These are phyloP conservation scores for Paracorniculantispora psalliotae DNA, from an alignment of 2,329 filamentous ascomycete genomes.

Conservation along the genomic window DNA sequence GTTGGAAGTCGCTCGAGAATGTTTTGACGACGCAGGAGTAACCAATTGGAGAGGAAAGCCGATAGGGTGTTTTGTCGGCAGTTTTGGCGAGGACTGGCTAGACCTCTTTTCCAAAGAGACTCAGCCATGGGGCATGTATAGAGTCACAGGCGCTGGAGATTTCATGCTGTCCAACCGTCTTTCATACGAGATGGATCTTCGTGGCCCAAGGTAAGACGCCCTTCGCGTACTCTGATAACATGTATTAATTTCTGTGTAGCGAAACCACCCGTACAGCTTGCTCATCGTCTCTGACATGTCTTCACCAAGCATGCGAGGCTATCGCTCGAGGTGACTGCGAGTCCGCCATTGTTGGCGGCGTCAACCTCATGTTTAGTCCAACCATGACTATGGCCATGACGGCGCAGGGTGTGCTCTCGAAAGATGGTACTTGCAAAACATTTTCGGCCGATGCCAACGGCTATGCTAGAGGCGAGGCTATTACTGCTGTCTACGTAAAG, in stretches of 20 bases:
- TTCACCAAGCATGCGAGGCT: conserved; percentile 29
- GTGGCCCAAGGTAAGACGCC: conserved; percentile 34
- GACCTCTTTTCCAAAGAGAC: conserved; percentile 23
- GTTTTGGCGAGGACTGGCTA: conserved; percentile 29
- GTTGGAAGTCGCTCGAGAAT: conserved; percentile 32
- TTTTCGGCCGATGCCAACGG: conserved; percentile 40
- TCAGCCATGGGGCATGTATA: conserved; percentile 18
- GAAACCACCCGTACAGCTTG: conserved; percentile 33
- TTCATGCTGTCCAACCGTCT: conserved; percentile 28
- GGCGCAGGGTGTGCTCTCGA: conserved; percentile 23
- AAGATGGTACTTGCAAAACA: conserved; percentile 23
- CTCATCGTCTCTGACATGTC: conserved; percentile 25
- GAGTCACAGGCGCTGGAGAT: conserved; percentile 20
- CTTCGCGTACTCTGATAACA: no score
- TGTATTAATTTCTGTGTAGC: no score
- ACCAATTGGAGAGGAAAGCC: conserved; percentile 24
- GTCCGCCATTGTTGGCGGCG: conserved; percentile 28
- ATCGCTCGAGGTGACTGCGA: conserved; percentile 24
- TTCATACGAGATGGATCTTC: conserved; percentile 36
- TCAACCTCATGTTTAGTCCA: conserved; percentile 29
- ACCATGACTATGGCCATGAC: conserved; percentile 19
- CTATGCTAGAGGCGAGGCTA: conserved; percentile 43
- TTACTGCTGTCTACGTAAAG: conserved; percentile 38
- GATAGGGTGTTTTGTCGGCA: conserved; percentile 31
- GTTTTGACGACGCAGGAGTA: conserved; percentile 30